Conservation (phyloP, 2,329 filamentous ascomycete species). For the Monosporascus sp. region DNA sequence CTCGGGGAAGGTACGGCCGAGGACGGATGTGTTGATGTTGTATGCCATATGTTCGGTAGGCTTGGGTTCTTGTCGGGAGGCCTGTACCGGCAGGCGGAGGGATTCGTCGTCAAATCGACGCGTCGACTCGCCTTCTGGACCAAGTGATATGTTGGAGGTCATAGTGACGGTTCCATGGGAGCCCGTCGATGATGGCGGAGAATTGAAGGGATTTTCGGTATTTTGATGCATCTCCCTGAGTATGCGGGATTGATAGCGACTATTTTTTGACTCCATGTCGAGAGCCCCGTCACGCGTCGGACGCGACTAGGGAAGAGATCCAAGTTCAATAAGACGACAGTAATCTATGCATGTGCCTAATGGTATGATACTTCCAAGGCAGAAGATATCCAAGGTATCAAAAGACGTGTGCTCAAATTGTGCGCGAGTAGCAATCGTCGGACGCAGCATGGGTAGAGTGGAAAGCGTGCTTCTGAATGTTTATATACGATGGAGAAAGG, state of each 20-base stretch:
- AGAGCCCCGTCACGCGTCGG: conserved; percentile 10
- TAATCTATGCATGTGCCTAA: too few species aligned
- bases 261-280: conserved; percentile 21
- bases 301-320: conserved; percentile 8
- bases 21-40: conserved; percentile 31
- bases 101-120: conserved; percentile 45
- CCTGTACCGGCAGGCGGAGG: conserved; percentile 15
- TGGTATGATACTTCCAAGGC: too few species aligned
- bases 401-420: too few species aligned
- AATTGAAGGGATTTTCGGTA: conserved; percentile 50
- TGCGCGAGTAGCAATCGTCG: too few species aligned
- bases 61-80: conserved; percentile 9
- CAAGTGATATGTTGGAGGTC: conserved; percentile 48
- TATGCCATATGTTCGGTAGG: conserved; percentile 15
- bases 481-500: too few species aligned
- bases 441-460: too few species aligned
- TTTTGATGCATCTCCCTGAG: conserved; percentile 30
- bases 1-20: conserved; percentile 46
- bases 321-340: too few species aligned
- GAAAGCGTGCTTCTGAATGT: too few species aligned
- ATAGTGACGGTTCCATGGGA: conserved; percentile 52
- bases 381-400: too few species aligned
- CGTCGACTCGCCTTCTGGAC: conserved; percentile 49
- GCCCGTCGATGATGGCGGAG: conserved; percentile 52
- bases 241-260: conserved; percentile 26